phyloP scores from a whole-genome alignment of 805 yeast genomes.

The Pichia ethanolica region DNA sequence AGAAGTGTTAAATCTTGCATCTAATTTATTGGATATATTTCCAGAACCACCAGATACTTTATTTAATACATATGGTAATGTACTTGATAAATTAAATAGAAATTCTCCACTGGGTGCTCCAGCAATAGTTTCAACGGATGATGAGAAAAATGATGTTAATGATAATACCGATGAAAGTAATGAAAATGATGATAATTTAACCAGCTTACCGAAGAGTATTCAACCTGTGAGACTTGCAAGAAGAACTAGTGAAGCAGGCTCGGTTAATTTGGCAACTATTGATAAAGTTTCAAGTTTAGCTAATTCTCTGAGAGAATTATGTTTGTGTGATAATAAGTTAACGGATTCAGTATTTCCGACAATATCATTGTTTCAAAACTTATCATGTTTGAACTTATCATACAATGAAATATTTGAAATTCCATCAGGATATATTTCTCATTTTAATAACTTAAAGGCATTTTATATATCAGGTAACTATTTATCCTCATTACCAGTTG shows the following conservation, averaged over 20 bases:
- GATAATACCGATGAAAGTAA: constrained; percentile 1
- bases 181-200: not conserved
- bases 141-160: not conserved
- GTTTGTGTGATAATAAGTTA: constrained; percentile 77
- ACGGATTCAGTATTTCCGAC: constrained; percentile 69
- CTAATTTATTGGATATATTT: constrained; percentile 57
- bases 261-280: not conserved
- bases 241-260: constrained; percentile 12
- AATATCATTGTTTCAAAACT: constrained; percentile 48
- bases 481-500: constrained; percentile 73
- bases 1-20: constrained; percentile 58
- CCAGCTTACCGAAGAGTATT: not conserved
- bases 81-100: not conserved
- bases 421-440: constrained; percentile 61
- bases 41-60: constrained; percentile 42
- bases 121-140: not conserved
- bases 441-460: constrained; percentile 50
- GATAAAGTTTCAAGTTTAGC: constrained; percentile 10
- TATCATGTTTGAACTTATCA: constrained; percentile 64
- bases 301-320: constrained; percentile 41
- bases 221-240: constrained; percentile 1
- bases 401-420: constrained; percentile 82
- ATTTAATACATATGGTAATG: not conserved
- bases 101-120: not conserved
- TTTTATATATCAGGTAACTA: constrained; percentile 80